Conservation (phyloP, 805 yeast genomes). For the Kluyveromyces dobzhanskii region DNA sequence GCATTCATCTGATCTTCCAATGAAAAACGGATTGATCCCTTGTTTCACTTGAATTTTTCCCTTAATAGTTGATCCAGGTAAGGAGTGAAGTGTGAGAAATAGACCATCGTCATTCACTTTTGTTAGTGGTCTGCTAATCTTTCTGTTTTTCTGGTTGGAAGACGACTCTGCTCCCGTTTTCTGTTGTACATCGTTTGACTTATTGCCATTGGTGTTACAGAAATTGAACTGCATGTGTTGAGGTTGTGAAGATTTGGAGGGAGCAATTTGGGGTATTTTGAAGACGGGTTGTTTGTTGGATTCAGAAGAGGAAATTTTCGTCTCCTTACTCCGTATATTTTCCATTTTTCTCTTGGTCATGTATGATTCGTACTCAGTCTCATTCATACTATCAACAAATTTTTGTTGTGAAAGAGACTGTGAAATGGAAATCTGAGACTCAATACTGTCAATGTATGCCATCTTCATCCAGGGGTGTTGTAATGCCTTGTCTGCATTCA, state of each 20-base stretch:
- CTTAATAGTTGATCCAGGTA: slow-evolving; percentile 36
- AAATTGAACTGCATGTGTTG: neutral
- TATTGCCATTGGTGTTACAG: neutral
- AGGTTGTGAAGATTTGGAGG: neutral
- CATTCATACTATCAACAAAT: slow-evolving; percentile 31
- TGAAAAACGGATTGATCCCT: slow-evolving; percentile 54
- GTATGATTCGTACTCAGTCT: slow-evolving; percentile 21
- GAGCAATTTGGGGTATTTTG: slow-evolving; percentile 4
- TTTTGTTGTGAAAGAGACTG: slow-evolving; percentile 66
- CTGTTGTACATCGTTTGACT: neutral
- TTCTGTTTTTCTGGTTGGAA: neutral
- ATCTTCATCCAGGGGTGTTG: slow-evolving; percentile 70
- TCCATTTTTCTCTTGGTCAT: neutral
- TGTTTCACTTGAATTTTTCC: slow-evolving; percentile 53
- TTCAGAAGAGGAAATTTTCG: neutral
- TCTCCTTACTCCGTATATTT: neutral
- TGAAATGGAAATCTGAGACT: slow-evolving; percentile 48
- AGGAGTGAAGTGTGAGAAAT: slow-evolving; percentile 52
- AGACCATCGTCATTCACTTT: slow-evolving; percentile 37
- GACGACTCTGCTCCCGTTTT: neutral
- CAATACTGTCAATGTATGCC: slow-evolving; percentile 7
- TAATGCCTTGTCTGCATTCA: slow-evolving; percentile 70
- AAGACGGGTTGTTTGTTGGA: slow-evolving; percentile 1
- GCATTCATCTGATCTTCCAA: slow-evolving; percentile 65
- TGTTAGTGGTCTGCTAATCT: slow-evolving; percentile 1